A percentile compares a stretch with the other conserved stretches of the same genome.
Evolutionary conservation across 1,284 basidiomycete genomes (phyloP).

Genomic region (Retiboletus flavoniger): DNA sequence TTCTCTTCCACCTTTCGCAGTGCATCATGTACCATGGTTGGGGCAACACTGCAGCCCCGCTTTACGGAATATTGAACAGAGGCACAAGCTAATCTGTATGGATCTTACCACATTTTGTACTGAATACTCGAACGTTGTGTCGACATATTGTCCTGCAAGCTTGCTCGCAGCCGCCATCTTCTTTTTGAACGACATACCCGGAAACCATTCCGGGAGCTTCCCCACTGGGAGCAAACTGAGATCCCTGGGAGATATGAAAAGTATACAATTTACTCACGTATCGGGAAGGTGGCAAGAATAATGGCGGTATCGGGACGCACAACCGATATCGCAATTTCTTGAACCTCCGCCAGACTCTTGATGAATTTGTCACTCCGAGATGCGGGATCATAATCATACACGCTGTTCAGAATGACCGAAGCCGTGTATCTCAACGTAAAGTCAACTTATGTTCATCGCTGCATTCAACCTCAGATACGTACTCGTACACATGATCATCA

Average conservation of each 20-base stretch:
- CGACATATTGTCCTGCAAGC: constrained; percentile 3
- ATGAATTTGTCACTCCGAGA: constrained; percentile 9
- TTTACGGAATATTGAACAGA: background rate
- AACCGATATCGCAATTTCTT: background rate
- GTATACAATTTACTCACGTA: background rate
- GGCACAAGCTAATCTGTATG: background rate
- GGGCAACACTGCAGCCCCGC: background rate
- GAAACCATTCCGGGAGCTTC: constrained; percentile 14
- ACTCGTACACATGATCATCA: constrained; percentile 21
- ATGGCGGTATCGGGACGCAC: constrained; percentile 10
- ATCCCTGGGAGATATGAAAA: background rate
- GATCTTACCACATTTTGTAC: constrained; percentile 1
- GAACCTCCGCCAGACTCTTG: background rate
- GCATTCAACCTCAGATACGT: background rate
- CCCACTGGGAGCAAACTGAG: background rate
- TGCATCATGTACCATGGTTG: constrained; percentile 12
- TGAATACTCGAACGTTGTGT: constrained; percentile 2
- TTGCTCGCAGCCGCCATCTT: background rate
- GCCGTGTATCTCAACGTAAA: constrained; percentile 4
- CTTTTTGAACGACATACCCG: constrained; percentile 16
- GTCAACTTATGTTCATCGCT: no score
- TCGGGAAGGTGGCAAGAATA: constrained; percentile 6
- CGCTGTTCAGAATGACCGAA: constrained; percentile 16
- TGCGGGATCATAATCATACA: constrained; percentile 13
- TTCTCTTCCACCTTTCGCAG: constrained; percentile 1